phyloP scores from a whole-genome alignment of 768 basidiomycete species.

The Mycena pura region DNA sequence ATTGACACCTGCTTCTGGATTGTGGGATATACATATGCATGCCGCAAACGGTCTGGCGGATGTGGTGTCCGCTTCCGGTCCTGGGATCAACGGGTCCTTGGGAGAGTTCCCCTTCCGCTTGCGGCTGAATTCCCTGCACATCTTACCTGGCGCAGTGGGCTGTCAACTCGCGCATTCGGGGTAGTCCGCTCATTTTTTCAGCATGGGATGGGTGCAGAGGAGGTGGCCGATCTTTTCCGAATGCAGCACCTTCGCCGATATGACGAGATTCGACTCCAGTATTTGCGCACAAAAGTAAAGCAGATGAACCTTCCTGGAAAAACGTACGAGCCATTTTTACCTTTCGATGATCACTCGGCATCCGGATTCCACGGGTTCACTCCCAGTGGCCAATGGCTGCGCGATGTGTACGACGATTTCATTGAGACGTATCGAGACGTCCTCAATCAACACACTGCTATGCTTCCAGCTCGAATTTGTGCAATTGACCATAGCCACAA shows the following conservation, averaged over 20 bases:
- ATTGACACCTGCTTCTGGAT: conserved; percentile 21
- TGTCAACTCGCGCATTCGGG: conserved; percentile 22
- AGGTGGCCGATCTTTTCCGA: conserved; percentile 34
- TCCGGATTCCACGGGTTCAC: conserved; percentile 21
- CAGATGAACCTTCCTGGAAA: not conserved
- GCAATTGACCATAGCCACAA: conserved; percentile 34
- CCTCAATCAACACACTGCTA: conserved; percentile 33
- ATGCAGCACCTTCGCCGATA: conserved; percentile 31
- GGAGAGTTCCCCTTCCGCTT: conserved; percentile 25
- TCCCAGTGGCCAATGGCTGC: conserved; percentile 24
- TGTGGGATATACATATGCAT: conserved; percentile 23
- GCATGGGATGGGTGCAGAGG: conserved; percentile 36
- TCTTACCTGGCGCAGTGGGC: conserved; percentile 30
- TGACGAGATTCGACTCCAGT: conserved; percentile 32
- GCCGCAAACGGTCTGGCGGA: not conserved
- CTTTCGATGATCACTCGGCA: conserved; percentile 18
- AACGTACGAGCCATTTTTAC: conserved; percentile 22
- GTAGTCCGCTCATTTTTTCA: conserved; percentile 30
- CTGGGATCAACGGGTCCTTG: conserved; percentile 33
- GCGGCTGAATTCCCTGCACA: conserved; percentile 34
- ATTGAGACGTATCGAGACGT: conserved; percentile 15
- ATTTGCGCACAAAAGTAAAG: conserved; percentile 16
- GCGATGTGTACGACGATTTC: conserved; percentile 26
- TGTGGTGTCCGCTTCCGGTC: conserved; percentile 28
- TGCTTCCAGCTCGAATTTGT: conserved; percentile 29